Evolutionary conservation across 2,329 filamentous ascomycete species (phyloP), one percentile per base, ranked within the genome.

Genomic region (Exophiala spinifera): DNA sequence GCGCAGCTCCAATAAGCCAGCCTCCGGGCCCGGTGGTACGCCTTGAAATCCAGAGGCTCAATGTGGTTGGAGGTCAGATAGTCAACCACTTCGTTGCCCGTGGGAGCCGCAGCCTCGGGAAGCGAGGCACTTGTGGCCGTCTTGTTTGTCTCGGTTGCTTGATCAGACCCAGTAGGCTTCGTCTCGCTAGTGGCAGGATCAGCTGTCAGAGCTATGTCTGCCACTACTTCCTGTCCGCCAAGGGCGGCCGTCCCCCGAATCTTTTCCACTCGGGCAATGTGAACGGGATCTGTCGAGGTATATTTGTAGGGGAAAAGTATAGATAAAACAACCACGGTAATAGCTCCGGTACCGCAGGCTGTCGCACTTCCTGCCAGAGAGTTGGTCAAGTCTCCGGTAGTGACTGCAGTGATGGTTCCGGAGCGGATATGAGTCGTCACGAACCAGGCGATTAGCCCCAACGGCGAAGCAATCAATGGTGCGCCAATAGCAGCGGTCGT

Each of bases 1-100:
- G 84, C 1, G 76, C 78, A 65, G 82, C 80, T 90, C 95, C 95
- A n/a, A 84, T 86, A 53, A 82, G 74, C 85, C 89, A 96, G 75
- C 95, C 88, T 71, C 95, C 95, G 62, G 88, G 84, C 53, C 91
- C 85, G 11, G 75, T 66, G 14, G 81, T 81, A 28, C 17, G 33
- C 21, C 13, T 51, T 45, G 49, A 82, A 68, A 31, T 71, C 74
- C 50, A 79, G 76, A 1, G 81, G 79, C 63, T 81, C 79, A 1
- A 70, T 57, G 4, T 78, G 79, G 0, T 82, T 72, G 46, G 90
- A 87, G 11, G 31, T 15, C 10, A 40, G 49, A 51, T 33, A 46
- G 20, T 51, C 49, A 10, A 51, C 23, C 14, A 46, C 33, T 15
- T 39, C 49, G 19, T 51, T 46, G 17, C 45, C 45, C 33, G 45